phyloP scores from a whole-genome alignment of 352 stramenopile genomes.

The Aphanomyces invadans region DNA sequence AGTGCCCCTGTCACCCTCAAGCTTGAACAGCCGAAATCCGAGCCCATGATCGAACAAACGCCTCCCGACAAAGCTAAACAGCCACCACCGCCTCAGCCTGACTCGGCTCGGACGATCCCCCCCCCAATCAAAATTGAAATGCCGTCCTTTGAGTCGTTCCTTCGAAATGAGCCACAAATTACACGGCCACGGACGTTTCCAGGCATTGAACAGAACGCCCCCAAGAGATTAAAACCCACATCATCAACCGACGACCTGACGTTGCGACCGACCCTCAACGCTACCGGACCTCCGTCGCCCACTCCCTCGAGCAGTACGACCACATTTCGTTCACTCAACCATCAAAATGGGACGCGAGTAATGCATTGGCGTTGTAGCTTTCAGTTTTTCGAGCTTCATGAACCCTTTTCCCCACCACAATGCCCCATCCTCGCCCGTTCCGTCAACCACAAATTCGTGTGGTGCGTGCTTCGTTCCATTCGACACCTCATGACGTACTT shows the following conservation, averaged over 20 bases:
- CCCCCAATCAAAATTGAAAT: conserved; percentile 14
- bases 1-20: neutral
- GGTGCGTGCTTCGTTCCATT: neutral
- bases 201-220: neutral
- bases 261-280: neutral
- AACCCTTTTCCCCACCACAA: neutral
- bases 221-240: neutral
- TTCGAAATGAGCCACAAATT: neutral
- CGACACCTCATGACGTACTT: neutral
- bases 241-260: neutral
- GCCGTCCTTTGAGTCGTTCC: neutral
- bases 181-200: conserved; percentile 1
- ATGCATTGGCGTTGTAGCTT: conserved; percentile 4
- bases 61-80: neutral
- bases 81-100: neutral
- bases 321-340: no score
- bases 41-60: neutral
- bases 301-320: neutral
- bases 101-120: neutral
- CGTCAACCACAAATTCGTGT: conserved; percentile 16
- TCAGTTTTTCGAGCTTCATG: conserved; percentile 24
- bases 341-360: neutral
- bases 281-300: neutral
- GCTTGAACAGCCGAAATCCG: neutral
- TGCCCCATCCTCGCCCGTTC: neutral